Evolutionary conservation across 2,329 filamentous ascomycete species (phyloP).

Genomic region (Diplodia sapinea): DNA sequence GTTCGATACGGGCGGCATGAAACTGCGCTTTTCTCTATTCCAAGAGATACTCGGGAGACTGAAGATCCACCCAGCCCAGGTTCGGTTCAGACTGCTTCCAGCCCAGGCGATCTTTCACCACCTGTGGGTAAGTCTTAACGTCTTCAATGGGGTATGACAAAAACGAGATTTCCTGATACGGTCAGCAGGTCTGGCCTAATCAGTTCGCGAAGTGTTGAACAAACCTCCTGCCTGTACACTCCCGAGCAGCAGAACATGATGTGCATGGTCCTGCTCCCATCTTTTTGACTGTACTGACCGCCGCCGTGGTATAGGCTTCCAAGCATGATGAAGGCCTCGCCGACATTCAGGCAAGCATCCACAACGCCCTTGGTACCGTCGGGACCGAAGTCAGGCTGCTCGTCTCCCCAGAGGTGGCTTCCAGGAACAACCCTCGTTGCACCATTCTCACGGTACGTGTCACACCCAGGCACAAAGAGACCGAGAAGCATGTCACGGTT

Average conservation of each 20-base stretch:
- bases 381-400: conserved; percentile 45
- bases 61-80: conserved; percentile 51
- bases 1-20: neutral
- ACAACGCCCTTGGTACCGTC: conserved; percentile 38
- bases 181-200: neutral
- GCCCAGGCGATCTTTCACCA: conserved; percentile 48
- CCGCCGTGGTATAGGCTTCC: conserved; percentile 49
- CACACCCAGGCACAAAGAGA: conserved; percentile 47
- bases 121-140: conserved; percentile 47
- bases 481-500: conserved; percentile 47
- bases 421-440: conserved; percentile 48
- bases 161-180: conserved; percentile 42
- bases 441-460: conserved; percentile 46
- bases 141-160: conserved; percentile 48
- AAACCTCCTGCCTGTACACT: conserved; percentile 46
- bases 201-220: neutral
- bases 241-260: conserved; percentile 51
- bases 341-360: conserved; percentile 35
- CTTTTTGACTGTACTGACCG: conserved; percentile 41
- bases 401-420: conserved; percentile 50
- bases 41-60: conserved; percentile 45
- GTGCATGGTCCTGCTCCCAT: conserved; percentile 45
- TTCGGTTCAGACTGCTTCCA: conserved; percentile 52
- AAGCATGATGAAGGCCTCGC: conserved; percentile 49
- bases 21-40: neutral